These are phyloP conservation scores for Corchorus olitorius DNA, from an alignment of 345 rosid genomes.

Conservation along the genomic window DNA sequence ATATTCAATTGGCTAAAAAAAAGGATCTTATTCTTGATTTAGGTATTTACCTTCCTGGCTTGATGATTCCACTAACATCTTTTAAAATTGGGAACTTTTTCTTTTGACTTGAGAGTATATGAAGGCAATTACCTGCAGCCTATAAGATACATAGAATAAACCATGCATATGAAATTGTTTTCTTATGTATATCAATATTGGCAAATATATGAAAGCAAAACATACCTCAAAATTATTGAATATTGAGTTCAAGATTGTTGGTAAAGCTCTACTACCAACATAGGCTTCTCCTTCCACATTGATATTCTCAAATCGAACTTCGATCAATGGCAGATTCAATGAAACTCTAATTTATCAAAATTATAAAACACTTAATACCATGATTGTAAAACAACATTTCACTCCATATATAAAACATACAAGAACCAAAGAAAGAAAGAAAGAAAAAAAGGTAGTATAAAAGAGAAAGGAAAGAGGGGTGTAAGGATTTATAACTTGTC, in stretches of 20 bases:
- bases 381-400: too few species aligned
- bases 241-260: constrained; percentile 40
- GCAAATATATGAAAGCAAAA: neutral
- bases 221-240: constrained; percentile 33
- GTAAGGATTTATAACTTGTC: constrained; percentile 31
- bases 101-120: constrained; percentile 39
- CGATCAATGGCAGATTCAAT: constrained; percentile 37
- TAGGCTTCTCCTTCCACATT: constrained; percentile 40
- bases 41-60: constrained; percentile 54
- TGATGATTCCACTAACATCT: constrained; percentile 66
- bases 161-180: neutral
- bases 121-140: constrained; percentile 17
- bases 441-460: neutral
- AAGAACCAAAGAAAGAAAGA: too few species aligned
- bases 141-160: constrained; percentile 11
- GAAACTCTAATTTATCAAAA: constrained; percentile 6
- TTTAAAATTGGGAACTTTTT: constrained; percentile 43
- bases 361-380: constrained; percentile 12
- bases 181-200: neutral
- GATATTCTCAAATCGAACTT: constrained; percentile 48
- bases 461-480: neutral
- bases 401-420: too few species aligned
- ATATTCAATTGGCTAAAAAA: neutral
- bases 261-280: constrained; percentile 40
- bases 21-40: neutral